Percentiles rank a stretch among this genome's conserved stretches.
Conservation (phyloP, 495 filamentous ascomycete species). For the Aspergillus olivimuriae region DNA sequence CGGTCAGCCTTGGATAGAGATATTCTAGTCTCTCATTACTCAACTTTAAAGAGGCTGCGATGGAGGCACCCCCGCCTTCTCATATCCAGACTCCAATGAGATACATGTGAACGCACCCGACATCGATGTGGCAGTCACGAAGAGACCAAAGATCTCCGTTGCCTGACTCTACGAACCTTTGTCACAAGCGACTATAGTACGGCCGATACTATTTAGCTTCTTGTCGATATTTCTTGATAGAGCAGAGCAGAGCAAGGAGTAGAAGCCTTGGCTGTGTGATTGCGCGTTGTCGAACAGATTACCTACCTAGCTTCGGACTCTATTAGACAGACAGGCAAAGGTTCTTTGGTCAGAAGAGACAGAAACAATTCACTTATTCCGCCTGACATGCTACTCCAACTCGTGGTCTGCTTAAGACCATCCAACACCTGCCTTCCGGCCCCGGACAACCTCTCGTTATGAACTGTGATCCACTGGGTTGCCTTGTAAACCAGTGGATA, state of each 20-base stretch:
- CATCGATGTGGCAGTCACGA: constrained; percentile 12
- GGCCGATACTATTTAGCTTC: constrained; percentile 59
- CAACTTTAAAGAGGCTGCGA: constrained; percentile 6
- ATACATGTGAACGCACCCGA: constrained; percentile 12
- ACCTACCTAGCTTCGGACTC: constrained; percentile 44
- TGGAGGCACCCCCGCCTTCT: constrained; percentile 4
- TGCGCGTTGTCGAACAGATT: constrained; percentile 32
- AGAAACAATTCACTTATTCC: constrained; percentile 39
- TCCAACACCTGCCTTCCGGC: constrained; percentile 14
- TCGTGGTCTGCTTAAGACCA: constrained; percentile 17
- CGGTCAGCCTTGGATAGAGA: constrained; percentile 7
- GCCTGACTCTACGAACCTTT: constrained; percentile 21
- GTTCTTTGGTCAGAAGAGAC: constrained; percentile 25
- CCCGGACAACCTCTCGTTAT: constrained; percentile 12
- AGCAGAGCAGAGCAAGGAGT: constrained; percentile 53
- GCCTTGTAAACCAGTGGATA: constrained; percentile 33
- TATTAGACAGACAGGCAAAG: constrained; percentile 37
- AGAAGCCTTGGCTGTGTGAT: constrained; percentile 37
- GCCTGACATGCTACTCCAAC: constrained; percentile 28
- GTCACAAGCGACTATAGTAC: constrained; percentile 44
- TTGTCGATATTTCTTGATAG: constrained; percentile 63
- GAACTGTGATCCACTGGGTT: constrained; percentile 21
- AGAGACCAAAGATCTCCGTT: constrained; percentile 15
- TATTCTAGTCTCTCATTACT: constrained; percentile 2
- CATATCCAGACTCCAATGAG: constrained; percentile 8